These are phyloP conservation scores for Plasmopara viticola DNA, from an alignment of 352 stramenopile genomes.

Conservation along the genomic window DNA sequence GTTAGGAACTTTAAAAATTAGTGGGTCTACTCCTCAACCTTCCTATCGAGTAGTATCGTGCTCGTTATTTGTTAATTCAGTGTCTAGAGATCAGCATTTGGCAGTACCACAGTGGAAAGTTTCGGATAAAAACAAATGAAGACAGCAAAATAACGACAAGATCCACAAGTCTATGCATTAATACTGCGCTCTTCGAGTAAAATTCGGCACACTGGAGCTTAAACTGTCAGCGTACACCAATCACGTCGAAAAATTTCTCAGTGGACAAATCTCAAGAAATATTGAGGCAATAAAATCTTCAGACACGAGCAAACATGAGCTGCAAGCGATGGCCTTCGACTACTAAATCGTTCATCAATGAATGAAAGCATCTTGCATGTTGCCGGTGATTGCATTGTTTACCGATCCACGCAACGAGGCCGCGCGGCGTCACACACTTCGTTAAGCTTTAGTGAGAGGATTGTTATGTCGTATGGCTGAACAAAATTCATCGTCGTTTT, in stretches of 20 bases:
- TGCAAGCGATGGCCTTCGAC: constrained; percentile 25
- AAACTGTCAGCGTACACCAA: constrained; percentile 40
- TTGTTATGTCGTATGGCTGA: constrained; percentile 4
- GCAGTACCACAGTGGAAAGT: too few relatives aligned
- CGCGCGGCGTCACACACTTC: constrained; percentile 37
- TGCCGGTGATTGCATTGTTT: constrained; percentile 34
- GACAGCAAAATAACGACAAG: too few relatives aligned
- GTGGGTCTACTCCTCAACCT: too few relatives aligned
- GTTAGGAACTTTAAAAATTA: too few relatives aligned
- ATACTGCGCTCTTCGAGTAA: constrained; percentile 42
- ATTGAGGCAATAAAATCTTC: constrained; percentile 8
- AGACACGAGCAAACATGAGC: constrained; percentile 30
- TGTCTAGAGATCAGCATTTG: too few relatives aligned
- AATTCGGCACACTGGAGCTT: constrained; percentile 38
- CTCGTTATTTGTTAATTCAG: too few relatives aligned
- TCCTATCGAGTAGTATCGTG: too few relatives aligned
- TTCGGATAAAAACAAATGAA: too few relatives aligned
- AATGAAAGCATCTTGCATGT: constrained; percentile 53
- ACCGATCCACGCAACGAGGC: constrained; percentile 50
- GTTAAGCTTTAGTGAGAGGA: constrained; percentile 14
- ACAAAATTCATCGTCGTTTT: constrained; percentile 1
- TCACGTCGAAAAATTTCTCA: constrained; percentile 33
- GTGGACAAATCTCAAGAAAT: constrained; percentile 1
- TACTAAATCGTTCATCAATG: constrained; percentile 44
- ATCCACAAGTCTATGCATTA: constrained; percentile 28